Evolutionary conservation across 345 rosid genomes (phyloP), one percentile per base, ranked within the genome.

Genomic region (Eucalyptus decipiens): DNA sequence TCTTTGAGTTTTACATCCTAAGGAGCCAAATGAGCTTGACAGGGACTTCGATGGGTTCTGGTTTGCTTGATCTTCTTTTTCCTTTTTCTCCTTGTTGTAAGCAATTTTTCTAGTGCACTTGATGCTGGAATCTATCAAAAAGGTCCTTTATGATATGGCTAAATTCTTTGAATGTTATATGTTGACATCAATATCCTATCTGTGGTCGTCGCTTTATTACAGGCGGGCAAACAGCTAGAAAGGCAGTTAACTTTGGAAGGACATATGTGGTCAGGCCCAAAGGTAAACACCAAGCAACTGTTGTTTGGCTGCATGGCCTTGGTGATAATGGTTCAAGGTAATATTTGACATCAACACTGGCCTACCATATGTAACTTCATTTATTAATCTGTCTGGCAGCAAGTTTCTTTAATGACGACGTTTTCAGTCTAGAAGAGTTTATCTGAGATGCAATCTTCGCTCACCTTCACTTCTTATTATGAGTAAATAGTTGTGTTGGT

Each of bases 241-340:
- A 92, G 92, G 96, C 96, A 13, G 88, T 94, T 85, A 95, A 96
- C 87, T 98, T 97, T 92, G 99, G 99, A 88, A 95, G 96, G 92
- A 98, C 98, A 67, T 96, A 95, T 91, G 99, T 97, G 91, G 98
- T 98, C 90, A 94, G 94, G 93, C 98, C 99, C 89, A 98, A 95
- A 93, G 99, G 99, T 88, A 98, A 96, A 92, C 99, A 98, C 90
- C 98, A 95, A 91, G 99, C 98, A 30, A 98, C 99, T 42, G 94
- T 97, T 81, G 98, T 97, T 81, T 97, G 99, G 99, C 95, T 97
- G 51, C 99, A 97, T 92, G 99, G 99, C 37, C 98, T 97, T 92
- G 99, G 99, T 26, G 99, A 97, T 93, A 95, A 95, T 90, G 99
- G 99, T 88, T 95, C 97, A 2, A 96, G 99, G 99, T 97, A 93